Evolutionary conservation across 2,329 filamentous ascomycete species (phyloP), one percentile per base, ranked within the genome.

Genomic region (Metarhizium guizhouense): DNA sequence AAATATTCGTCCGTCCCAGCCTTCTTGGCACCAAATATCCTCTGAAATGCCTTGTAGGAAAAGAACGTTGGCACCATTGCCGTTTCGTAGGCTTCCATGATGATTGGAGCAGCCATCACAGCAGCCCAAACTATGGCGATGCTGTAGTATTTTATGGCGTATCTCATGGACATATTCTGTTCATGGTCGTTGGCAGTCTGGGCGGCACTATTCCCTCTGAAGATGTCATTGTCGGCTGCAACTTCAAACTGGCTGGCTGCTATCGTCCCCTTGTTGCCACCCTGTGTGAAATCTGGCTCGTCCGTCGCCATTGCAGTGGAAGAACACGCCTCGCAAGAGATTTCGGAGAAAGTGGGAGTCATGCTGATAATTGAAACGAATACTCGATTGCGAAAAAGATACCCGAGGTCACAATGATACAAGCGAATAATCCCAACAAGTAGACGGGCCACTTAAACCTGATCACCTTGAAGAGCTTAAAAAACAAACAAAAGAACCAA

Each of bases 61-160:
- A 60, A 61, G 57, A 61, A 58, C 43, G 51, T 58, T 6, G 61
- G 54, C n/a, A 61, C 58, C 2, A 72, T 59, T 8, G 59, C 56
- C 20, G 63, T 66, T 11, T 65, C 57, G 6, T 68, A 68, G 2
- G 69, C 69, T 6, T 70, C 74, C 40, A 73, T 73, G 16, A 66
- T 64, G 2, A 77, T 61, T 6, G 68, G 58, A n/a, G 61, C 57
- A 4, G 61, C 61, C 61, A 61, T 59, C 7, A 59, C n/a, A 6
- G 54, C 52, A n/a, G 58, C 61, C 60, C 56, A 60, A n/a, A 56
- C 32, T 38, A 62, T 47, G 25, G 58, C 58, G 3, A 53, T 34
- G 30, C 49, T 48, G 54, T 59, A 62, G 54, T 62, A 43, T 25
- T 45, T 51, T 36, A 60, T n/a, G 20, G 59, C 45, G 36, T 60